Evolutionary conservation across 345 rosid genomes (phyloP), one percentile per base, ranked within the genome.

Genomic region (Syzygium oleosum): DNA sequence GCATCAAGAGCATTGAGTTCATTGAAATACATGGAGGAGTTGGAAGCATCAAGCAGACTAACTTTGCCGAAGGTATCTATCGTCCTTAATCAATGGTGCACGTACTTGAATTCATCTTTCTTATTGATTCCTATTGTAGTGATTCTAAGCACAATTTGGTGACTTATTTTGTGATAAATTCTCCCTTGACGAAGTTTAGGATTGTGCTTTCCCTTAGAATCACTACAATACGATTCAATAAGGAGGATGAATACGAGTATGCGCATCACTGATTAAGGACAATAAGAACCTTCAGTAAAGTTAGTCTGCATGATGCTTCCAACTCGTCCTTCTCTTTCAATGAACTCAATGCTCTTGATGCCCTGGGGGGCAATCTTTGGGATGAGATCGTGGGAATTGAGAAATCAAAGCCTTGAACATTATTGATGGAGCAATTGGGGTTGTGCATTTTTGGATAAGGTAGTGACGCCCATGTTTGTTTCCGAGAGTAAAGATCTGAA

Each of bases 281-380:
- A 43, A 43, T 43, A 43, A 43, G 46, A 27, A 51, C 85, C 43
- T 31, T 84, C 86, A 56, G 27, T n/a, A 2, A 84, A 88, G 86
- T 58, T 91, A 19, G 87, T 34, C 51, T 89, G 53, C 86, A 85
- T 93, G 88, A 91, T 88, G 87, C 87, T 91, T 41, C 92, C 92
- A 25, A 89, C 88, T 15, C 93, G 92, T 15, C 94, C 94, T 87
- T 90, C 87, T 4, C 95, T 94, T 86, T 90, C 85, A 14, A 92
- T 46, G 54, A 77, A 73, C 85, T 90, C 88, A 13, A 88, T 25
- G 73, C 84, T 87, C 73, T 90, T 85, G 59, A 92, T 8, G 23
- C 87, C 88, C 2, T 90, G 88, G n/a, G 94, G 93, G 78, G 89
- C 5, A 34, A 90, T 46, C 85, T 84, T 88, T 19, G 91, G 93